A percentile compares a stretch with the other conserved stretches of the same genome.
These are phyloP conservation scores for Clarkia xantiana DNA, from an alignment of 345 rosid species.

Conservation along the genomic window DNA sequence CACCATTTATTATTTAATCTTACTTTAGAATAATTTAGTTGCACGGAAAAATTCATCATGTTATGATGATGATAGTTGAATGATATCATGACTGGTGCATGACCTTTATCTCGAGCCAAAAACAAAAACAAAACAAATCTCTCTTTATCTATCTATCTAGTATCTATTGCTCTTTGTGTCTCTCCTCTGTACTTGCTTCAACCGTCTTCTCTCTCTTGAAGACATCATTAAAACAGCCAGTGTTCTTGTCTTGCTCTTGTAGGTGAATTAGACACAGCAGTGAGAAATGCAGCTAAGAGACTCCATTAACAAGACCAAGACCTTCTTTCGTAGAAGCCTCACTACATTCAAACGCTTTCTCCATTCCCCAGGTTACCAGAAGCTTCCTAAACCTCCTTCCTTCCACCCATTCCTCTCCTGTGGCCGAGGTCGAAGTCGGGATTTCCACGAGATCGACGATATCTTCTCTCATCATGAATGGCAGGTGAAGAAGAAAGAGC, in stretches of 20 bases:
- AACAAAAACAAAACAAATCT: conserved; percentile 6
- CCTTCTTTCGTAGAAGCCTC: conserved; percentile 33
- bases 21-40: too few species aligned
- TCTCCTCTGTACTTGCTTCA: background rate
- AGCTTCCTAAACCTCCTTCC: conserved; percentile 22
- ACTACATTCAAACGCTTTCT: conserved; percentile 38
- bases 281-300: conserved; percentile 30
- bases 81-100: background rate
- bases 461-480: background rate
- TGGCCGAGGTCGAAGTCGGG: conserved; percentile 2
- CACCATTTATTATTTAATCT: too few species aligned
- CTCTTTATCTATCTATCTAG: conserved; percentile 5
- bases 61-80: background rate
- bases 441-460: background rate
- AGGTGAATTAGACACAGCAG: background rate
- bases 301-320: conserved; percentile 41
- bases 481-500: conserved; percentile 10
- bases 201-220: conserved; percentile 7
- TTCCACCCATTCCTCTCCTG: conserved; percentile 9
- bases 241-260: background rate
- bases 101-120: conserved; percentile 2
- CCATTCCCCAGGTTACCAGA: conserved; percentile 28
- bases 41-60: background rate
- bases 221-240: background rate
- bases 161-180: background rate